Percentiles rank a stretch among this genome's conserved stretches.
These are phyloP conservation scores for Stachybotrys chartarum DNA, from an alignment of 2,329 filamentous ascomycete genomes.

Conservation along the genomic window DNA sequence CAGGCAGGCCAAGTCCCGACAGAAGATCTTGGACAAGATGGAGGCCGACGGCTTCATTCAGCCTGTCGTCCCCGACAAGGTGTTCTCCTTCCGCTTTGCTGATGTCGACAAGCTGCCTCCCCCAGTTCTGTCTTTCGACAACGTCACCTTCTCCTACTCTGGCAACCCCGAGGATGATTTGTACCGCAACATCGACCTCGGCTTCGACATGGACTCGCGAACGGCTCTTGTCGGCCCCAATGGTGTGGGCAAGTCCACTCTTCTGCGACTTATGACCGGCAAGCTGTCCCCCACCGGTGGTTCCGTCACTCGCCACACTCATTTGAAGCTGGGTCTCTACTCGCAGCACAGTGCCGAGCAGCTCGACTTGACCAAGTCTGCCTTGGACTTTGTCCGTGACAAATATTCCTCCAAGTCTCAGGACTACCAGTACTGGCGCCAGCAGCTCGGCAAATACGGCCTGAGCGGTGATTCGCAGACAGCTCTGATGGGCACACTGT, in stretches of 20 bases:
- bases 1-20: conserved; percentile 94
- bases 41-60: conserved; percentile 98
- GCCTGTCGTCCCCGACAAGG: conserved; percentile 73
- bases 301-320: conserved; percentile 83
- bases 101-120: conserved; percentile 99
- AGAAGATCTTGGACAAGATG: conserved; percentile 99
- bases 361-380: conserved; percentile 95
- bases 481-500: conserved; percentile 93
- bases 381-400: conserved; percentile 95
- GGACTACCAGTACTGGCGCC: conserved; percentile 99
- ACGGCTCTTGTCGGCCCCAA: conserved; percentile 96
- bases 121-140: conserved; percentile 90
- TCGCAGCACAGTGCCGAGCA: conserved; percentile 98
- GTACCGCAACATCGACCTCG: conserved; percentile 93
- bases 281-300: conserved; percentile 82
- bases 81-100: conserved; percentile 97
- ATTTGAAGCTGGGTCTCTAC: conserved; percentile 97
- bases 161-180: conserved; percentile 83
- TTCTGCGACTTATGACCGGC: conserved; percentile 93
- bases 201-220: conserved; percentile 99
- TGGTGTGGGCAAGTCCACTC: conserved; percentile 97
- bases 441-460: conserved; percentile 93
- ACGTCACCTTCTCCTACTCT: conserved; percentile 97
- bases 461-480: conserved; percentile 91
- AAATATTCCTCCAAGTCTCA: conserved; percentile 86